Conservation (phyloP, 1,284 basidiomycete species). For the Trichosporon sp. region DNA sequence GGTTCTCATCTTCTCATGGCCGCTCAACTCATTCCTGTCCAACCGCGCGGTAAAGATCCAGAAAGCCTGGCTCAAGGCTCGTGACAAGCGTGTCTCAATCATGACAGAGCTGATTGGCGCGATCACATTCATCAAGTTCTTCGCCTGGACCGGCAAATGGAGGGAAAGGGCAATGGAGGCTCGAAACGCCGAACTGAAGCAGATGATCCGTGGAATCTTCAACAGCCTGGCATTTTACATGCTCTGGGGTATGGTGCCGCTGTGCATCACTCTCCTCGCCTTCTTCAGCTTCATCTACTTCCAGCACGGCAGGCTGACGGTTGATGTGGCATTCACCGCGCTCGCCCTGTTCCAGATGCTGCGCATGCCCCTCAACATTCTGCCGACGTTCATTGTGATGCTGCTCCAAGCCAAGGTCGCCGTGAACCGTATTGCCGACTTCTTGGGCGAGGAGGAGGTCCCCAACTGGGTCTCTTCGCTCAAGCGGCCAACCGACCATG, state of each 20-base stretch:
- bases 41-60: constrained; percentile 57
- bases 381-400: constrained; percentile 36
- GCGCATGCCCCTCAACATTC: constrained; percentile 53
- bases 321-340: constrained; percentile 48
- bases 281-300: constrained; percentile 43
- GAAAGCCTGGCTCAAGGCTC: constrained; percentile 63
- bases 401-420: constrained; percentile 62
- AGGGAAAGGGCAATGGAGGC: constrained; percentile 41
- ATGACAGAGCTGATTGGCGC: constrained; percentile 78
- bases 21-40: constrained; percentile 48
- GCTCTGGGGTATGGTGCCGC: constrained; percentile 39
- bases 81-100: constrained; percentile 78
- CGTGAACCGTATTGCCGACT: constrained; percentile 71
- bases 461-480: constrained; percentile 62
- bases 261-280: constrained; percentile 45
- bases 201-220: constrained; percentile 31
- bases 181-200: constrained; percentile 39
- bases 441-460: constrained; percentile 76
- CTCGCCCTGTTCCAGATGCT: constrained; percentile 49
- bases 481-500: constrained; percentile 45
- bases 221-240: constrained; percentile 34
- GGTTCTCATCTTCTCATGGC: constrained; percentile 67
- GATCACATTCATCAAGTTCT: constrained; percentile 45
- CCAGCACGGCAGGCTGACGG: constrained; percentile 45
- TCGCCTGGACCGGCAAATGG: constrained; percentile 48